Conservation (phyloP, 169 alveolate species). For the Blepharisma undulans region DNA sequence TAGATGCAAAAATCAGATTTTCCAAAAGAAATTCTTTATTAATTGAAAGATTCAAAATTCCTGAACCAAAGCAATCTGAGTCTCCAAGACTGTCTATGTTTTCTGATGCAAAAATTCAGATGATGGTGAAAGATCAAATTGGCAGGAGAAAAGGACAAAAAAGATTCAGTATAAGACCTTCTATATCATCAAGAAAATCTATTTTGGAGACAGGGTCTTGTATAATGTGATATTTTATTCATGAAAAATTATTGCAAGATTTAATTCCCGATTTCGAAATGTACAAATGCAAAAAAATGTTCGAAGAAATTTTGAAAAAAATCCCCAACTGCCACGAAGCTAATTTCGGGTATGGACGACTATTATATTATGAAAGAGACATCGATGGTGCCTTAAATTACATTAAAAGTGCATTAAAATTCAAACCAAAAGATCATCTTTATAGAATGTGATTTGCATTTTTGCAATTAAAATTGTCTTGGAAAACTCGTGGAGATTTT, state of each 20-base stretch:
- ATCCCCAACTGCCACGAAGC: slow-evolving; percentile 1
- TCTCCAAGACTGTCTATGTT: background rate
- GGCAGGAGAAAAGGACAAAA: background rate
- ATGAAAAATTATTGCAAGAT: background rate
- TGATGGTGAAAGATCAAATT: background rate
- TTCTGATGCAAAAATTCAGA: background rate
- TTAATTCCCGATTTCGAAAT: slow-evolving; percentile 11
- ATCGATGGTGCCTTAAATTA: background rate
- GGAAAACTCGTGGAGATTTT: background rate
- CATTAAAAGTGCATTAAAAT: background rate
- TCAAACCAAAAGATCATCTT: background rate
- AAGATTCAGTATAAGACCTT: background rate
- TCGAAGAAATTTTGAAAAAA: background rate
- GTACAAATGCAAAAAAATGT: background rate
- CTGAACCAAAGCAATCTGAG: background rate
- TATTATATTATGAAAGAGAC: background rate
- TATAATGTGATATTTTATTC: background rate
- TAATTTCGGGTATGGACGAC: slow-evolving; percentile 1
- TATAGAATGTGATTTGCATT: background rate
- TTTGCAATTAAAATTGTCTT: background rate
- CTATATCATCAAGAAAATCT: background rate
- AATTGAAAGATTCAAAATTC: background rate
- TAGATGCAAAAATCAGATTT: background rate
- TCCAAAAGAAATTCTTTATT: background rate
- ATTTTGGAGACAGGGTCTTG: background rate